Evolutionary conservation across 768 basidiomycete species (phyloP).

Genomic region (Strobilomyces confusus): DNA sequence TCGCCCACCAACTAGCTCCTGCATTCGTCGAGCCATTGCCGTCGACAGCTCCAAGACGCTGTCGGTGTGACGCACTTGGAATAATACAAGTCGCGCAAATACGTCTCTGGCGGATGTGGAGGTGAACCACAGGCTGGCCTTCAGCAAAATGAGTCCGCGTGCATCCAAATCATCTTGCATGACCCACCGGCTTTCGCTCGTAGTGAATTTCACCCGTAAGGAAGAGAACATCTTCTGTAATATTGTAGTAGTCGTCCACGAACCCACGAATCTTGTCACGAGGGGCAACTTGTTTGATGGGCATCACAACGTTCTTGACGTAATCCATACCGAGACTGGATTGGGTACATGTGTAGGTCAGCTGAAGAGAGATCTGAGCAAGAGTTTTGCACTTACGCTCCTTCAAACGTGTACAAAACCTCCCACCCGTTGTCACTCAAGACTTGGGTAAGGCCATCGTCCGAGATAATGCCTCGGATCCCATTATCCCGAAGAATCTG

Average conservation of each 20-base stretch:
- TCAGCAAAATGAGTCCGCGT: slow-evolving; percentile 6
- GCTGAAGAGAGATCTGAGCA: neutral
- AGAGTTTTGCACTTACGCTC: slow-evolving; percentile 30
- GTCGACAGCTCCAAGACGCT: slow-evolving; percentile 28
- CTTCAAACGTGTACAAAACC: slow-evolving; percentile 36
- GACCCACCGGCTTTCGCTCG: slow-evolving; percentile 37
- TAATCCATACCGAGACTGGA: slow-evolving; percentile 41
- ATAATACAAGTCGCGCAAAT: slow-evolving; percentile 34
- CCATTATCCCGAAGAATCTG: slow-evolving; percentile 12
- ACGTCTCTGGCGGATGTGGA: slow-evolving; percentile 28
- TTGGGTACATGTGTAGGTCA: slow-evolving; percentile 8
- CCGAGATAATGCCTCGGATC: slow-evolving; percentile 17
- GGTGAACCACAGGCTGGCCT: slow-evolving; percentile 34
- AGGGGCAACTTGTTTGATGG: slow-evolving; percentile 35
- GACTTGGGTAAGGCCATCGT: slow-evolving; percentile 27
- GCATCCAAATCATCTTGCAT: neutral
- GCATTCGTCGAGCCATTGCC: slow-evolving; percentile 32
- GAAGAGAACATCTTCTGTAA: slow-evolving; percentile 36
- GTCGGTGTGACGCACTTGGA: slow-evolving; percentile 27
- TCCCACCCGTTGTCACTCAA: slow-evolving; percentile 35
- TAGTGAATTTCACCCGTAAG: slow-evolving; percentile 40
- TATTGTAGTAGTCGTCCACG: slow-evolving; percentile 35
- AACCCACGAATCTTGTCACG: slow-evolving; percentile 37
- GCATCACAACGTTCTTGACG: slow-evolving; percentile 39
- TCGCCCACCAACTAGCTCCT: slow-evolving; percentile 25